A percentile compares a stretch with the other conserved stretches of the same genome.
These are phyloP conservation scores for Trichoderma erinaceum DNA, from an alignment of 495 filamentous ascomycete genomes.

Conservation along the genomic window DNA sequence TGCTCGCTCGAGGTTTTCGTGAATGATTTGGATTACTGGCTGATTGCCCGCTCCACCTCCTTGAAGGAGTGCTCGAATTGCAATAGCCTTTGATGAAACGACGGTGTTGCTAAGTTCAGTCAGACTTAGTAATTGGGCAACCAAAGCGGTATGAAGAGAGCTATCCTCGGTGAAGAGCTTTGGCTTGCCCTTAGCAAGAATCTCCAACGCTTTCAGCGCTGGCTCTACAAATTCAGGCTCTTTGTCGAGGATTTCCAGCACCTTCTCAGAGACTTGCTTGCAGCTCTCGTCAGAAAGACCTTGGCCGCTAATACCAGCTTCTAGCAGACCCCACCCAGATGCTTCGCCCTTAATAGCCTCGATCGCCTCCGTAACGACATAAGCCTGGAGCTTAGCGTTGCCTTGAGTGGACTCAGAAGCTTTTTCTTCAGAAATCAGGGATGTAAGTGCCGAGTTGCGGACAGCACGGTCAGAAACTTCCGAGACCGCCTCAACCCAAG, in stretches of 20 bases:
- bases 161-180: conserved; percentile 29
- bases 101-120: conserved; percentile 35
- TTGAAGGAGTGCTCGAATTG: conserved; percentile 31
- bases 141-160: conserved; percentile 33
- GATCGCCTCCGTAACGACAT: conserved; percentile 31
- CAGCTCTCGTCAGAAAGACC: conserved; percentile 25
- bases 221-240: conserved; percentile 17
- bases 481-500: conserved; percentile 30
- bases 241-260: conserved; percentile 24
- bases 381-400: conserved; percentile 33
- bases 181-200: conserved; percentile 32
- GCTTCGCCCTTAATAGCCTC: conserved; percentile 24
- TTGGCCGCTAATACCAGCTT: conserved; percentile 33
- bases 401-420: conserved; percentile 26
- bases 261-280: conserved; percentile 24
- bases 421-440: conserved; percentile 33
- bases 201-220: conserved; percentile 33
- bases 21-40: conserved; percentile 33
- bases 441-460: conserved; percentile 28
- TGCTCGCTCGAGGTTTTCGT: conserved; percentile 36
- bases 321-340: conserved; percentile 33
- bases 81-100: conserved; percentile 26
- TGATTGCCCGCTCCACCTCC: conserved; percentile 25
- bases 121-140: conserved; percentile 39
- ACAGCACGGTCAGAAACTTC: conserved; percentile 18